Evolutionary conservation across 2,329 filamentous ascomycete species (phyloP), one percentile per base, ranked within the genome.

Genomic region (Fusarium gaditjirri): DNA sequence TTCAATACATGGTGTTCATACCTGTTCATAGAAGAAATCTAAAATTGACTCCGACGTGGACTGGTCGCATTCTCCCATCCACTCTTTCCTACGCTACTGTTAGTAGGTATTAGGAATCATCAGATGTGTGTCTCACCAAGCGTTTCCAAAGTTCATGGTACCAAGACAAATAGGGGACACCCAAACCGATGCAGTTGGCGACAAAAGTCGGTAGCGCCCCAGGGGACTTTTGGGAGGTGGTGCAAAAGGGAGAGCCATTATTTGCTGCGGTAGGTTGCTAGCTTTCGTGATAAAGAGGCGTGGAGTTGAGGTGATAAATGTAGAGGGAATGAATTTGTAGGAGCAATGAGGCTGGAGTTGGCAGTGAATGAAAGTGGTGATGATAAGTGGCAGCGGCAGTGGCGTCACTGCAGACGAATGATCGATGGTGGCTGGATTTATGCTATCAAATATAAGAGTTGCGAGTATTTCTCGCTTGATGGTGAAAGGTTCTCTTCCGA

Each of bases 151-250:
- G 79, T 87, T 90, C 89, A 92, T 91, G 57, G 84, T 84, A 16
- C 90, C 91, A 4, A 94, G 85, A 46, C 87, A 89, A 2, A 93
- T 79, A 8, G 91, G 91, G 69, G 89, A 91, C n/a, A 93, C 91
- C 36, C 90, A 85, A 27, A 93, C 84, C 1, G 87, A 86, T 5
- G 92, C 91, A 1, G 86, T 88, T 14, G 91, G 90, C 3, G 91
- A 88, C 17, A 94, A 86, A 49, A 93, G 80, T 11, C 91, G 89
- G 75, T 93, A 92, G 58, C 89, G 86, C 66, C 85, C 90, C 71
- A 93, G 81, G 61, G 89, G 86, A 63, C 90, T 90, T 79, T 88
- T 85, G 31, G 89, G 86, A 8, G 85, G 80, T 8, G 87, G 83
- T 10, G 86, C 83, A 55, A 75, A 71, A 23, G 83, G 82, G 21